These are phyloP conservation scores for Hirschioporus abietinus DNA, from an alignment of 768 basidiomycete genomes.

Conservation along the genomic window DNA sequence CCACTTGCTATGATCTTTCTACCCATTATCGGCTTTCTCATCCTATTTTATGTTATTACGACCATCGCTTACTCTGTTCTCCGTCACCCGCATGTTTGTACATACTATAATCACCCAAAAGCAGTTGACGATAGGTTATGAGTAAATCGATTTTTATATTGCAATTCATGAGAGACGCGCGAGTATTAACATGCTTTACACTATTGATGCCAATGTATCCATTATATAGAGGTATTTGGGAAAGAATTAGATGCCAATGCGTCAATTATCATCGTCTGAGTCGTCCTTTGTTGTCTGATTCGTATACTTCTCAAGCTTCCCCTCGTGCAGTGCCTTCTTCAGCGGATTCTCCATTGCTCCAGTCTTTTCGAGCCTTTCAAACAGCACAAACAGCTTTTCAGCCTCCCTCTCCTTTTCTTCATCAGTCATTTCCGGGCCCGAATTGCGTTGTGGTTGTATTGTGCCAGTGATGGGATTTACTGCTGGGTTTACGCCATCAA, in stretches of 20 bases:
- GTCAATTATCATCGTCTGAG: constrained; percentile 6
- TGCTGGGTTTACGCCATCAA: constrained; percentile 28
- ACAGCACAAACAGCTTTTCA: constrained; percentile 86
- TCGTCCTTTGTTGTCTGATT: constrained; percentile 11
- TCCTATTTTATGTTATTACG: no score
- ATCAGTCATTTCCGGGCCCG: constrained; percentile 69
- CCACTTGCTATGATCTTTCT: no score
- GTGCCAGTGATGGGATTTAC: constrained; percentile 91
- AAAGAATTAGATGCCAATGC: constrained; percentile 4
- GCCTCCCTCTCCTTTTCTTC: constrained; percentile 95
- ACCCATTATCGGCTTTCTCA: no score
- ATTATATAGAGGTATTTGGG: no score
- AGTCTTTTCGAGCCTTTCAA: constrained; percentile 79
- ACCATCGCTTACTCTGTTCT: not conserved
- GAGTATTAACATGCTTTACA: no score
- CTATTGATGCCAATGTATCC: no score
- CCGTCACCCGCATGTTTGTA: not conserved
- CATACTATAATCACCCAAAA: constrained; percentile 1
- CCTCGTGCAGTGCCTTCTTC: constrained; percentile 52
- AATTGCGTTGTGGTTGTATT: constrained; percentile 30
- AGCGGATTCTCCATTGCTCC: constrained; percentile 54
- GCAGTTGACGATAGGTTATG: not conserved
- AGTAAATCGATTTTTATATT: not conserved
- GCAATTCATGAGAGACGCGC: no score
- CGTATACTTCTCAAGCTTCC: constrained; percentile 22